Percentiles rank a stretch among this genome's conserved stretches.
Evolutionary conservation across 2,329 filamentous ascomycete genomes (phyloP).

Genomic region (Penicillium thymicola): DNA sequence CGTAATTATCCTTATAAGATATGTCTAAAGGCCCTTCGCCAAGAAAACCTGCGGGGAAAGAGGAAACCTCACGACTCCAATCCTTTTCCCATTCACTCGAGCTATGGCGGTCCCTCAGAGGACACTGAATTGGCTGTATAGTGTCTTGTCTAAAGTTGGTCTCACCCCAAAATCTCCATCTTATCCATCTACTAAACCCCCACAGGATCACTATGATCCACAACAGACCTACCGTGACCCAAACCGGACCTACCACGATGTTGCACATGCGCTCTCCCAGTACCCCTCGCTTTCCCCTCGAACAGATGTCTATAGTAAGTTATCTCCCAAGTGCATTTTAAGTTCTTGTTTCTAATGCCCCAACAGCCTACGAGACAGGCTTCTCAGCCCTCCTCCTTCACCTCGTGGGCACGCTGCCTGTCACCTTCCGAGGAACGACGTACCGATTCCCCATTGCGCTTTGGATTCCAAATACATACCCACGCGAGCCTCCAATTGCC

Average conservation of each 20-base stretch:
- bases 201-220: constrained; percentile 37
- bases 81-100: background rate
- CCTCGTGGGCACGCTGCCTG: constrained; percentile 84
- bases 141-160: constrained; percentile 72
- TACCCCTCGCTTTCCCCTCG: constrained; percentile 77
- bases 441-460: constrained; percentile 90
- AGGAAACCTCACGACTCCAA: background rate
- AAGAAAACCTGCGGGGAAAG: constrained; percentile 15
- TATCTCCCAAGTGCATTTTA: constrained; percentile 7
- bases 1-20: too few relatives aligned
- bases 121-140: constrained; percentile 93
- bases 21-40: background rate
- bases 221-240: constrained; percentile 87
- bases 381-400: constrained; percentile 80
- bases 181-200: constrained; percentile 2
- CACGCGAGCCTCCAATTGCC: constrained; percentile 75
- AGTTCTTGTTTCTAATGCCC: constrained; percentile 18
- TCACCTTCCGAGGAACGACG: constrained; percentile 78
- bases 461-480: constrained; percentile 92
- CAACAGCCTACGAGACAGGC: constrained; percentile 80
- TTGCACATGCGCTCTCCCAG: constrained; percentile 74
- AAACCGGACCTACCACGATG: constrained; percentile 87
- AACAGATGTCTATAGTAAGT: constrained; percentile 91
- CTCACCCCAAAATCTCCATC: background rate
- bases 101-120: constrained; percentile 71